Evolutionary conservation across 2,329 filamentous ascomycete species (phyloP), one percentile per base, ranked within the genome.

Genomic region (Colletotrichum euphorbiae): DNA sequence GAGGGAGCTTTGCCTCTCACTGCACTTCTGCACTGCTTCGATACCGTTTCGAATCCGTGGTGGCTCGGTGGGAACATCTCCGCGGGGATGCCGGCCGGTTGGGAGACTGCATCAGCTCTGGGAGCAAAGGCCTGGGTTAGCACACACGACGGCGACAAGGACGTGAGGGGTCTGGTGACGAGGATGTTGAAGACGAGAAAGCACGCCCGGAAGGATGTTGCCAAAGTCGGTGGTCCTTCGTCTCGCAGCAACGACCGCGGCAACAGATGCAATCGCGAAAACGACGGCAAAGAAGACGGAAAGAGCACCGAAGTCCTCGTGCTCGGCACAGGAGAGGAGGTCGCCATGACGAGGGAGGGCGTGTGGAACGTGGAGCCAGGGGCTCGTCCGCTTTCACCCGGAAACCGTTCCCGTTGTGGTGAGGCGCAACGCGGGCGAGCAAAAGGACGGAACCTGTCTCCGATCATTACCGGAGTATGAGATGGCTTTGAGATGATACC

Each of bases 21-120:
- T 0, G 85, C 86, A 0, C 84, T 92, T 4, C 80, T 92, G 15
- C 90, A 92, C 75, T 87, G 85, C 60, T 89, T 91, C 77, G 87
- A 90, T 72, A 79, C 79, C 8, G 83, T 89, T 28, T 78, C 82
- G 19, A 88, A 87, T 50, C 86, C 87, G 1, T 89, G 87, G 85
- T 90, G 86, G 77, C 76, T 90, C 2, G 88, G 88, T 40, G 87
- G 88, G 0, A 85, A 86, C 58, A 84, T 89, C 58, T 85, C 84
- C 24, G 80, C 82, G 2, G 89, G 88, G 1, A 83, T 84, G 9
- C 86, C 87, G 0, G 82, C 84, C 11, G 90, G 89, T 0, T 75
- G 85, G 28, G 83, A 87, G 64, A 86, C 89, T 28, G 88, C 87
- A 2, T 77, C 80, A 42, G 81, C 80, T 19, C 76, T 89, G 1